Evolutionary conservation across 78 protist genomes (phyloP).

Genomic region (Speleostelium caveatum): DNA sequence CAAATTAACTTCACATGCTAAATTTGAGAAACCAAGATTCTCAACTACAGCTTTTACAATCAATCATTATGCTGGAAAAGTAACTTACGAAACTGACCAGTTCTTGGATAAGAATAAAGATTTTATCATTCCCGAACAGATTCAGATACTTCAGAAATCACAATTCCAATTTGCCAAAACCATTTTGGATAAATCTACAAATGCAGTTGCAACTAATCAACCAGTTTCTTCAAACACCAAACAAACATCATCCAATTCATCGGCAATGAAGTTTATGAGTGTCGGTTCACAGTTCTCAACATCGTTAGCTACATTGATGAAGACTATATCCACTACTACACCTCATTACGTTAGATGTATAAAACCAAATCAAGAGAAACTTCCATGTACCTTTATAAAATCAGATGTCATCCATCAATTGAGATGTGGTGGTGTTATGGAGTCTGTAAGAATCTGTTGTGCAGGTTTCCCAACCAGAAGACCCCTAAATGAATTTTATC

Average conservation of each 20-base stretch:
- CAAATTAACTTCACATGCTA: conserved; percentile 21
- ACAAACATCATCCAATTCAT: background rate
- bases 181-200: background rate
- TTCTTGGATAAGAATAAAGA: conserved; percentile 94
- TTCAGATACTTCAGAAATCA: conserved; percentile 39
- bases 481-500: conserved; percentile 26
- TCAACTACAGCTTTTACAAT: conserved; percentile 77
- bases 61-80: conserved; percentile 93
- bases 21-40: conserved; percentile 79
- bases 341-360: conserved; percentile 94
- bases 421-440: conserved; percentile 87
- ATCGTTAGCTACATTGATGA: conserved; percentile 74
- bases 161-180: conserved; percentile 5
- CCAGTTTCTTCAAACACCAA: background rate
- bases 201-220: background rate
- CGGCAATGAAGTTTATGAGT: conserved; percentile 22
- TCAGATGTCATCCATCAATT: conserved; percentile 69
- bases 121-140: conserved; percentile 82
- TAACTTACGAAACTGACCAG: conserved; percentile 85
- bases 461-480: conserved; percentile 84
- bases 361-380: conserved; percentile 90
- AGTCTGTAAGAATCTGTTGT: conserved; percentile 73
- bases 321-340: conserved; percentile 74
- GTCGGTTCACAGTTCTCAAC: conserved; percentile 78
- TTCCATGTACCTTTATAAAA: conserved; percentile 56